Evolutionary conservation across 305 asterid genomes (phyloP), one percentile per base, ranked within the genome.

Genomic region (Fraxinus angustifolia): DNA sequence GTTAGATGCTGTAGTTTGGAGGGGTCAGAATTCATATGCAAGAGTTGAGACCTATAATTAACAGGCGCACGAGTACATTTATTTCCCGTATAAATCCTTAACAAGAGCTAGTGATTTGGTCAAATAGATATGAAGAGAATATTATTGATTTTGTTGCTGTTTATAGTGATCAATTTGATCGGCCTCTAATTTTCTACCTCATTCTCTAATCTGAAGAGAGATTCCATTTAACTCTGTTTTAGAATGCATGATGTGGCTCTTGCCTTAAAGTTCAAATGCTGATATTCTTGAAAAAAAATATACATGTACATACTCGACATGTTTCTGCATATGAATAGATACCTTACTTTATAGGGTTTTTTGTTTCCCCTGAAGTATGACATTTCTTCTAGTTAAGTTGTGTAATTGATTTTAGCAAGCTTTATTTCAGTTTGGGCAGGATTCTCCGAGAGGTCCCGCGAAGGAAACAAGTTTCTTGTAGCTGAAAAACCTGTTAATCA

Each of bases 361-460:
- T 11, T 7, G 0, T 2, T 1, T 1, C 0, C 17, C 58, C 38
- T 28, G 8, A 67, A 53, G 67, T 12, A 53, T 67, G 38, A 42
- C 31, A 82, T 34, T 8, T 6, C 35, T 34, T 19, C 14, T 35
- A 68, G 38, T 42, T 42, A 3, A 16, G 28, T 35, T 62, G 6
- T 33, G 21, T 67, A 26, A 68, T 50, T 81, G 76, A 76, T 26
- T 38, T 56, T n/a, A 50, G 28, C 3, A 28, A 80, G 78, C 70
- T 23, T 17, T 19, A 8, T 79, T 87, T 78, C 93, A 94, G 99
- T 93, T 76, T 96, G 98, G 99, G 98, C 99, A 78, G 97, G 97
- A 84, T 96, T 94, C 87, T 78, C 97, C 0, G 99, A 96, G 91
- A 90, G 99, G 88, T 82, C 85, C 58, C 60, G 60, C 16, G 60